Percentiles rank a stretch among this genome's conserved stretches.
Conservation (phyloP, 768 basidiomycete species). For the Boletus barrowsii region DNA sequence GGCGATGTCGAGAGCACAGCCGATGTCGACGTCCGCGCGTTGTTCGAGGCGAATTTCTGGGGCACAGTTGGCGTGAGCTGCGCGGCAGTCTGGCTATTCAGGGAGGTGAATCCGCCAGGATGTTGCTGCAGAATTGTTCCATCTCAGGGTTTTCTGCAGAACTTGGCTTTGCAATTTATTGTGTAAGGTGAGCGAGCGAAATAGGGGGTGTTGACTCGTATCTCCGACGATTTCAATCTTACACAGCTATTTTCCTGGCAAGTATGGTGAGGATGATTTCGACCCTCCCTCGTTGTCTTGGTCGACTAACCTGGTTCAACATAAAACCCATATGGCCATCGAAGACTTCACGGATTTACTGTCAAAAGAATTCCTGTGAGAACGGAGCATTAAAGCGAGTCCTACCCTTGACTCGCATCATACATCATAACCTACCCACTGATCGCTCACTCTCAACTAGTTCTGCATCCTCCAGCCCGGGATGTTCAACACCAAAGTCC, state of each 20-base stretch:
- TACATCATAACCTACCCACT: too few species aligned
- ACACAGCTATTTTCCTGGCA: neutral
- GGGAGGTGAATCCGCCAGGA: slow-evolving; percentile 28
- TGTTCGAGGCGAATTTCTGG: slow-evolving; percentile 36
- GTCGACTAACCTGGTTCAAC: neutral
- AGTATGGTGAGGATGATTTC: slow-evolving; percentile 7
- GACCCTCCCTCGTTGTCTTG: neutral
- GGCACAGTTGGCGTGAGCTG: slow-evolving; percentile 15
- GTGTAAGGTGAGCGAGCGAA: slow-evolving; percentile 10
- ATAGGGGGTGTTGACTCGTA: neutral
- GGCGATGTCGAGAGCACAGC: slow-evolving; percentile 36
- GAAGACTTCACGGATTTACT: slow-evolving; percentile 10
- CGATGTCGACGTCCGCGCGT: slow-evolving; percentile 26
- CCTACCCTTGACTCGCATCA: too few species aligned
- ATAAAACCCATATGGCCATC: slow-evolving; percentile 2
- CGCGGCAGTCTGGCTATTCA: slow-evolving; percentile 29
- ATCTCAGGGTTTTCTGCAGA: neutral
- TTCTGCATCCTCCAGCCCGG: slow-evolving; percentile 18
- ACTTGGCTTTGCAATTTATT: slow-evolving; percentile 11
- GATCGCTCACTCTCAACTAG: neutral
- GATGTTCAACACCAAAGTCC: slow-evolving; percentile 13
- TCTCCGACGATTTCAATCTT: neutral
- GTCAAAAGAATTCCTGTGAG: slow-evolving; percentile 6
- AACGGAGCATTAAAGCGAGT: slow-evolving; percentile 20
- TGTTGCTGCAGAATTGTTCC: slow-evolving; percentile 15